Conservation (phyloP, 768 basidiomycete genomes). For the Amanita jacksonii region DNA sequence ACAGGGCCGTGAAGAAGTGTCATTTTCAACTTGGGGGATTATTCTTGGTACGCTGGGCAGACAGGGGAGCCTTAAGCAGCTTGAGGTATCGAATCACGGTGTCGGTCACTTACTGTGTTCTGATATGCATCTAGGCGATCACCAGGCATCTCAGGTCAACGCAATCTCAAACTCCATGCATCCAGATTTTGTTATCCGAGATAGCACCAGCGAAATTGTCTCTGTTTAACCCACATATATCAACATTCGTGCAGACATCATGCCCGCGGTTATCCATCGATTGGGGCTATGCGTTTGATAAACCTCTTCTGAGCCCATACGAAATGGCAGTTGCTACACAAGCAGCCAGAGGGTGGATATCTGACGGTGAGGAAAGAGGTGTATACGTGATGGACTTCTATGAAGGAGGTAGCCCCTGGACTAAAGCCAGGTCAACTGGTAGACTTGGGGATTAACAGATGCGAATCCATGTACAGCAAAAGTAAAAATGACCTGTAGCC, state of each 20-base stretch:
- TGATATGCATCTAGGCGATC: conserved; percentile 43
- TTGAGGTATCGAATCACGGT: conserved; percentile 41
- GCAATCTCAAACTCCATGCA: conserved; percentile 52
- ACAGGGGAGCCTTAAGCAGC: conserved; percentile 86
- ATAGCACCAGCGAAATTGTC: conserved; percentile 92
- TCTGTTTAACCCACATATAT: conserved; percentile 71
- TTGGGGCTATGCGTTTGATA: conserved; percentile 95
- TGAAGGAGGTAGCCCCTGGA: conserved; percentile 70
- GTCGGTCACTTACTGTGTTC: background rate
- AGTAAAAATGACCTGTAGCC: no score
- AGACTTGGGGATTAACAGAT: conserved; percentile 26
- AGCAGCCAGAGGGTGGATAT: conserved; percentile 56
- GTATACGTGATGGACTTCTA: conserved; percentile 98
- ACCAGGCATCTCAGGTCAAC: conserved; percentile 56
- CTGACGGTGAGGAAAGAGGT: conserved; percentile 26
- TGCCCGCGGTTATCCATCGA: conserved; percentile 96
- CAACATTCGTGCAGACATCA: conserved; percentile 91
- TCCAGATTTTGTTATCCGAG: conserved; percentile 91
- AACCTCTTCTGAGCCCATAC: conserved; percentile 86
- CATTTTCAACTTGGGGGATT: conserved; percentile 69
- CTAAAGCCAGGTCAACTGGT: conserved; percentile 50
- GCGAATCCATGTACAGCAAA: background rate
- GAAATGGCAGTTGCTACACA: conserved; percentile 86
- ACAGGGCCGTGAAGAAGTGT: conserved; percentile 1
- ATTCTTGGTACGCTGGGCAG: conserved; percentile 90